Percentiles rank a stretch among this genome's conserved stretches.
Evolutionary conservation across 2,329 filamentous ascomycete species (phyloP).

Genomic region (Kalaharituber pfeilii): DNA sequence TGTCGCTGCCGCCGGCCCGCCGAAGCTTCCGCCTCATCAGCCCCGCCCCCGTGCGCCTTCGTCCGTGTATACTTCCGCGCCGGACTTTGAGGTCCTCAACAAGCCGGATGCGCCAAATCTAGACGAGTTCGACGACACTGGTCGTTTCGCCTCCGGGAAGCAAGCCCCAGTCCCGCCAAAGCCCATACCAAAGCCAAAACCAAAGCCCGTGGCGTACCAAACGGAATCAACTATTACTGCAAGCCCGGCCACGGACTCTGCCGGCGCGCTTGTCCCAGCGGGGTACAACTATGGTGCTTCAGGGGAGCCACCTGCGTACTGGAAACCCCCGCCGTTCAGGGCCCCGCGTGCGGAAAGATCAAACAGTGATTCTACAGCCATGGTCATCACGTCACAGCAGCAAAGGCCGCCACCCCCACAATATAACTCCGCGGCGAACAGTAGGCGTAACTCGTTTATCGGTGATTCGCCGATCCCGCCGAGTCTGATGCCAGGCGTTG

Average conservation of each 20-base stretch:
- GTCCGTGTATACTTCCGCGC: neutral
- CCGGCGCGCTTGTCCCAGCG: neutral
- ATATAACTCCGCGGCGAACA: neutral
- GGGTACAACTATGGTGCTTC: neutral
- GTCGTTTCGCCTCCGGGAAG: neutral
- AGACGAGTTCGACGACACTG: neutral
- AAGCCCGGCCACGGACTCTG: neutral
- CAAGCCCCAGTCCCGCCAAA: neutral
- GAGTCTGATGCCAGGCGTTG: slow-evolving; percentile 17
- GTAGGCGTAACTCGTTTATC: slow-evolving; percentile 10
- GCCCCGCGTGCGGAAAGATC: neutral
- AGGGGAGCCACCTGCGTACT: slow-evolving; percentile 11
- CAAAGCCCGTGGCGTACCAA: too few species aligned
- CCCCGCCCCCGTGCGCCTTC: neutral
- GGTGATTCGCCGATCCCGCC: slow-evolving; percentile 17
- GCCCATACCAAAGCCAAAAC: neutral
- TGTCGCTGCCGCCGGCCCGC: neutral
- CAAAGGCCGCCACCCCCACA: slow-evolving; percentile 4
- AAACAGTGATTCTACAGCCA: slow-evolving; percentile 5
- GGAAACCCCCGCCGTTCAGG: slow-evolving; percentile 8
- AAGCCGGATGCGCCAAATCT: neutral
- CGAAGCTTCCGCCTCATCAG: neutral
- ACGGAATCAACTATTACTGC: neutral
- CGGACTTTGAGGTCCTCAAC: neutral
- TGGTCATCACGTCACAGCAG: slow-evolving; percentile 7